Conservation (phyloP, 2,329 filamentous ascomycete genomes). For the Plectosphaerella cucumerina region DNA sequence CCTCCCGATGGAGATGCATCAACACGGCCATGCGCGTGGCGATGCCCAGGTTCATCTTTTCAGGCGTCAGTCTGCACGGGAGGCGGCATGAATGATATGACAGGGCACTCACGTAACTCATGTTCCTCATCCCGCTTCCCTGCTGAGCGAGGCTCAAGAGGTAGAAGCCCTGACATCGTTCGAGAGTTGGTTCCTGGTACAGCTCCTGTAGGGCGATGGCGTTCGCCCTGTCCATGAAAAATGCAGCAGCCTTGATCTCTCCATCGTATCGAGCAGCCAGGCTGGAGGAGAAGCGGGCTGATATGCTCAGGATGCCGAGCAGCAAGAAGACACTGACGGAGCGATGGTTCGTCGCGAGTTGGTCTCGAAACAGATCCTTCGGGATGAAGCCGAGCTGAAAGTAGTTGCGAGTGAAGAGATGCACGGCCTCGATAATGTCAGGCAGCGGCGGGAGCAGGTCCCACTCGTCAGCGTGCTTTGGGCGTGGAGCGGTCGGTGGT, state of each 20-base stretch:
- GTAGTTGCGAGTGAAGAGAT: constrained; percentile 50
- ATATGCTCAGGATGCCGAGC: constrained; percentile 51
- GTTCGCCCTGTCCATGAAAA: constrained; percentile 48
- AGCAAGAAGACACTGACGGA: constrained; percentile 52
- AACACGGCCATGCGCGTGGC: constrained; percentile 51
- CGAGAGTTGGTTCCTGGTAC: constrained; percentile 48
- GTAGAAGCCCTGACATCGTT: constrained; percentile 56
- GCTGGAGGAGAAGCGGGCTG: constrained; percentile 48
- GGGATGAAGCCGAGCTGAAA: constrained; percentile 58
- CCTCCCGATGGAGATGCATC: constrained; percentile 52
- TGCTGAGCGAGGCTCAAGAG: constrained; percentile 56
- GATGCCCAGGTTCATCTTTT: constrained; percentile 51
- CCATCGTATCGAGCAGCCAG: constrained; percentile 44
- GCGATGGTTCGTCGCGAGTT: constrained; percentile 39
- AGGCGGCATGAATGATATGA: background rate
- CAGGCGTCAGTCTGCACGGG: constrained; percentile 13
- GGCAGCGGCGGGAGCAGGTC: constrained; percentile 43
- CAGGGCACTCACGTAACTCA: constrained; percentile 43
- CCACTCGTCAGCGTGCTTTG: constrained; percentile 37
- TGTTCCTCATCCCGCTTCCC: constrained; percentile 47
- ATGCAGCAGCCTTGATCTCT: constrained; percentile 47
- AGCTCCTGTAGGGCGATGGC: constrained; percentile 43
- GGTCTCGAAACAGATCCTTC: constrained; percentile 44
- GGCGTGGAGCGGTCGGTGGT: constrained; percentile 8
- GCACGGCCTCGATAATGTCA: constrained; percentile 47